A percentile compares a stretch with the other conserved stretches of the same genome.
Evolutionary conservation across 495 filamentous ascomycete genomes (phyloP).

Genomic region (Xylaria nigripes): DNA sequence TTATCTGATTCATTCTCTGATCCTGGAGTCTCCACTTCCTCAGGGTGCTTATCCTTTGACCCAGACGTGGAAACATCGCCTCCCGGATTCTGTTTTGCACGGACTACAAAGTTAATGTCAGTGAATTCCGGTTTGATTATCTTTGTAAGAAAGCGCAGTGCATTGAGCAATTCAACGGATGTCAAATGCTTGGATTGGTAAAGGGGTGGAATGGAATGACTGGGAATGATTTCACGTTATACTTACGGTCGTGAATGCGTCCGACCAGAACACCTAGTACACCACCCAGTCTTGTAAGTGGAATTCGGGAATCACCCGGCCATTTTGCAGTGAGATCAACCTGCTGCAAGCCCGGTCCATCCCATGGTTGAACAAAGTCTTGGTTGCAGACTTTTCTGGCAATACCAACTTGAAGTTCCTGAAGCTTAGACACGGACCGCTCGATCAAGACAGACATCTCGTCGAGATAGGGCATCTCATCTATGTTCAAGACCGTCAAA

Average conservation of each 20-base stretch:
- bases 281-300: constrained; percentile 52
- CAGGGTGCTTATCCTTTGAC: background rate
- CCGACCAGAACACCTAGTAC: constrained; percentile 65
- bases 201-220: background rate
- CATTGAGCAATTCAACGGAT: background rate
- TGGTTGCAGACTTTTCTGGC: constrained; percentile 46
- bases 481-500: constrained; percentile 78
- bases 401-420: constrained; percentile 75
- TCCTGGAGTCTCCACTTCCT: background rate
- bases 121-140: background rate
- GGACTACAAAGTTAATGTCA: constrained; percentile 1
- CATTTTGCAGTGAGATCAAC: constrained; percentile 47
- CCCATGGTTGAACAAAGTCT: constrained; percentile 56
- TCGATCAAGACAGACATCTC: constrained; percentile 80
- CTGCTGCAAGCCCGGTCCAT: constrained; percentile 48
- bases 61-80: background rate
- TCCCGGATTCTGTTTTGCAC: constrained; percentile 13
- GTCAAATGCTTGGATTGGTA: background rate
- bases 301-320: constrained; percentile 43
- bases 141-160: background rate
- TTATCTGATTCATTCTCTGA: background rate
- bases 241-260: constrained; percentile 53
- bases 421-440: constrained; percentile 56
- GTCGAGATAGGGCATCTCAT: constrained; percentile 79
- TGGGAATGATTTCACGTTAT: background rate